Conservation (phyloP, 1,139 yeast genomes). For the Nematodospora anomalae region DNA sequence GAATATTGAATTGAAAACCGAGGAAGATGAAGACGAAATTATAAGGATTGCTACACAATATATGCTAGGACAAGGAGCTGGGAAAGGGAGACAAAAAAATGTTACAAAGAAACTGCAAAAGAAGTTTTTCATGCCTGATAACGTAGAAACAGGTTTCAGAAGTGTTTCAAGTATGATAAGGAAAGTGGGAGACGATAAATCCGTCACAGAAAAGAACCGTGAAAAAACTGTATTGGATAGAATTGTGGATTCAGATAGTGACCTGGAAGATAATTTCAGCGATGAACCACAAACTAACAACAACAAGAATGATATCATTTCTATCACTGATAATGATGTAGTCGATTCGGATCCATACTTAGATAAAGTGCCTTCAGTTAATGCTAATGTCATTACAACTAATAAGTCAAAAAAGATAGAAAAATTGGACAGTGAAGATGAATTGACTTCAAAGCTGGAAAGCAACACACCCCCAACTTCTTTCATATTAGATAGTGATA, state of each 20-base stretch:
- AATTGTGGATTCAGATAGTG: slow-evolving; percentile 25
- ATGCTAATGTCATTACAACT: too few relatives aligned
- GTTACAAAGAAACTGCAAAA: slow-evolving; percentile 24
- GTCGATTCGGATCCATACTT: too few relatives aligned
- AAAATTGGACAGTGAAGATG: not conserved
- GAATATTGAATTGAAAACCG: slow-evolving; percentile 52
- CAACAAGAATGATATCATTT: not conserved
- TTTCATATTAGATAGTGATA: not conserved
- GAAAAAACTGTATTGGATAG: slow-evolving; percentile 22
- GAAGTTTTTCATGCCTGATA: slow-evolving; percentile 75
- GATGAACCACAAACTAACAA: not conserved
- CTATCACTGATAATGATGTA: not conserved
- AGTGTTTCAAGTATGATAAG: slow-evolving; percentile 54
- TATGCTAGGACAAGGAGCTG: slow-evolving; percentile 29
- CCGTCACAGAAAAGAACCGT: slow-evolving; percentile 15
- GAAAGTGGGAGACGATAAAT: slow-evolving; percentile 20
- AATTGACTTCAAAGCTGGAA: not conserved
- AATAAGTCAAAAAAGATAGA: not conserved
- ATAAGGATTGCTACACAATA: slow-evolving; percentile 59
- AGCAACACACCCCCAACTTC: slow-evolving; percentile 5
- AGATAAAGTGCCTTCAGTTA: too few relatives aligned
- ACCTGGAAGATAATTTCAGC: slow-evolving; percentile 3
- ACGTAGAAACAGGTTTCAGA: slow-evolving; percentile 69
- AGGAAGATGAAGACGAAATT: slow-evolving; percentile 66
- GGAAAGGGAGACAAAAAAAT: slow-evolving; percentile 26